Base-by-base conservation (phyloP, 257 asterid species). In the Plantago ovata region DNA sequence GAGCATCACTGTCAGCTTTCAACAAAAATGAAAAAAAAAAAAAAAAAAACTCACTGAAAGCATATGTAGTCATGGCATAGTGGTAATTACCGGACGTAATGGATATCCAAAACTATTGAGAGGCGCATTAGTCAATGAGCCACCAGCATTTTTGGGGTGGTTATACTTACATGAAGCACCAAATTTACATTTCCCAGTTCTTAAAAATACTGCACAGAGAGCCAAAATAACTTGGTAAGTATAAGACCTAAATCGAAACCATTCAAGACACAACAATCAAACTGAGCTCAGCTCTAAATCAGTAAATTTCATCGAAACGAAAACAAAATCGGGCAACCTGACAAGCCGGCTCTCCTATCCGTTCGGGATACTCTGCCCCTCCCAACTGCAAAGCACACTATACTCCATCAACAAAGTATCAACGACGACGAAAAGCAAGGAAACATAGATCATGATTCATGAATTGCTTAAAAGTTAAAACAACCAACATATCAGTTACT, bases 171-270 rank as follows among this genome's bases (percentile, higher is more conserved):
- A 89, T 62, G 84, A 78, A 6, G 67, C 77, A 24, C 95, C 95
- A 64, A 89, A 89, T 84, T 89, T 86, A 77, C 97, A 89, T 47
- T 83, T 69, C 64, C 95, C 93, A 51, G 95, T 89, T 70, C 86
- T 77, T 75, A 89, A 72, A 65, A 89, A 75, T 74, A 84, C 97
- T 89, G 84, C 83, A 76, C 38, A 64, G 66, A 53, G 14, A 58
- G 44, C 65, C 39, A 60, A 46, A 40, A 61, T 20, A 16, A 39
- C 36, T 28, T 58, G 50, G 46, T 39, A 19, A 60, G 55, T 7
- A 36, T 28, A 4, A 28, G 6, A 28, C 36, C 39, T 19, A 60
- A 24, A 45, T 45, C 8, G 20, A 44, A 13, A 12, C 19, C 49
- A n/a, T 18, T 12, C 52, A 10, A 18, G 21, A 16, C 14, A 14